Conservation (phyloP, 345 rosid genomes). For the Citrus sinensis region DNA sequence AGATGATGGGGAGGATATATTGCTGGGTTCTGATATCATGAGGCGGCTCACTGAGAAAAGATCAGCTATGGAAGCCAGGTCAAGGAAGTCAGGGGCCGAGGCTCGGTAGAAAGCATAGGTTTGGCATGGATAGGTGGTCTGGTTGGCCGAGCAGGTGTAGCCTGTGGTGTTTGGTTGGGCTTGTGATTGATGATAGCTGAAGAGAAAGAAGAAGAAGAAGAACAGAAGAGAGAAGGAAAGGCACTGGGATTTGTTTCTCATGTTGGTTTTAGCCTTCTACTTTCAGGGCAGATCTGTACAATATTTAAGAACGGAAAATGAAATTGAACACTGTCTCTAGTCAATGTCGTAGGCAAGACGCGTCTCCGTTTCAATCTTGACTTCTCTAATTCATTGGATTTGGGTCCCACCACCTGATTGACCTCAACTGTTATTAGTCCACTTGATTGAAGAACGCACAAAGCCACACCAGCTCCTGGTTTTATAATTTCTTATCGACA, state of each 20-base stretch:
- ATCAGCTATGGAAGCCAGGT: conserved; percentile 57
- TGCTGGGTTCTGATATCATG: conserved; percentile 59
- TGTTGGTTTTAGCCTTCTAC: not conserved
- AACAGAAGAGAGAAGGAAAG: conserved; percentile 19
- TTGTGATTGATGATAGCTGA: conserved; percentile 12
- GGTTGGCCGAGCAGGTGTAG: conserved; percentile 34
- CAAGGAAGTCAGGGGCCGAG: conserved; percentile 37
- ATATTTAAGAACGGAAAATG: not conserved
- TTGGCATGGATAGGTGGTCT: conserved; percentile 48
- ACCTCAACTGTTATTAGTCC: not conserved
- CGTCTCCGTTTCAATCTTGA: not conserved
- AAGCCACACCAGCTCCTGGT: not conserved
- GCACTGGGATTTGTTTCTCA: conserved; percentile 15
- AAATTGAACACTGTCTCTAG: not conserved
- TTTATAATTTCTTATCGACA: not conserved
- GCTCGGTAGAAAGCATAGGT: conserved; percentile 58
- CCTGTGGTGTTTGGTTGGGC: conserved; percentile 50
- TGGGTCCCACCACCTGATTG: not conserved
- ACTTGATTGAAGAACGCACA: not conserved
- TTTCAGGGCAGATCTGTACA: not conserved
- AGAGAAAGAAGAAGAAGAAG: conserved; percentile 24
- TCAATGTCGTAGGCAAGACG: not conserved
- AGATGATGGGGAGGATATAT: conserved; percentile 50
- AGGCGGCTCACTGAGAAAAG: conserved; percentile 58
- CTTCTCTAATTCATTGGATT: not conserved